Evolutionary conservation across 805 yeast genomes (phyloP).

Genomic region (Nakazawaea anatomiae): DNA sequence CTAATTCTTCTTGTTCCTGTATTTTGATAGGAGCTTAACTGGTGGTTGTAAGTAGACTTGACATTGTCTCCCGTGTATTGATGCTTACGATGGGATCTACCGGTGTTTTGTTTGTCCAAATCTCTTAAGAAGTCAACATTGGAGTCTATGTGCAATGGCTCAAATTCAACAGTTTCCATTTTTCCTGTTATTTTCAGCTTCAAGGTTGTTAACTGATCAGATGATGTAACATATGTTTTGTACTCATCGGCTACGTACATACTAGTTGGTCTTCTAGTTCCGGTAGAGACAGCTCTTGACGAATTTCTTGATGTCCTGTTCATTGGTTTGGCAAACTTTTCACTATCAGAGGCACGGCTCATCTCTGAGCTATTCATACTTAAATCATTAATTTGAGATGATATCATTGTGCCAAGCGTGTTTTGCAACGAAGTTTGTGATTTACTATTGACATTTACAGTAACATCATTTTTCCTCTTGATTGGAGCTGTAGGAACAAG

Average conservation of each 20-base stretch:
- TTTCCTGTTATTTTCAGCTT: slow-evolving; percentile 7
- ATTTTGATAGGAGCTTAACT: background rate
- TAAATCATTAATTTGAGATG: slow-evolving; percentile 1
- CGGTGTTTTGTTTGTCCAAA: slow-evolving; percentile 29
- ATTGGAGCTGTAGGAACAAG: background rate
- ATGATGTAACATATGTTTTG: slow-evolving; percentile 4
- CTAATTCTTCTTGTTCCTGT: slow-evolving; percentile 8
- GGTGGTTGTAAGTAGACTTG: slow-evolving; percentile 17
- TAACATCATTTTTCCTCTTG: too few species aligned
- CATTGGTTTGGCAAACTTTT: background rate
- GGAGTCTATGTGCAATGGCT: slow-evolving; percentile 26
- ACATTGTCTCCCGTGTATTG: slow-evolving; percentile 27
- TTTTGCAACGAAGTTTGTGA: slow-evolving; percentile 6
- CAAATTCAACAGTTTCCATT: slow-evolving; percentile 24
- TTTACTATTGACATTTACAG: background rate
- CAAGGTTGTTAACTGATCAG: slow-evolving; percentile 6
- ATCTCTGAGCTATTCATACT: background rate
- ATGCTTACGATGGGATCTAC: slow-evolving; percentile 19
- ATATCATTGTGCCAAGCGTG: background rate
- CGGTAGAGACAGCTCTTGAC: slow-evolving; percentile 2
- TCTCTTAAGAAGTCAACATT: slow-evolving; percentile 32
- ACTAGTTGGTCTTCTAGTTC: slow-evolving; percentile 24
- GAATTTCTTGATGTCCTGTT: background rate
- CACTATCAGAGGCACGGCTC: background rate
- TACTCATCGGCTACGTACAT: slow-evolving; percentile 23